Conservation (phyloP, 1,284 basidiomycete species). For the Tremellales sp. region DNA sequence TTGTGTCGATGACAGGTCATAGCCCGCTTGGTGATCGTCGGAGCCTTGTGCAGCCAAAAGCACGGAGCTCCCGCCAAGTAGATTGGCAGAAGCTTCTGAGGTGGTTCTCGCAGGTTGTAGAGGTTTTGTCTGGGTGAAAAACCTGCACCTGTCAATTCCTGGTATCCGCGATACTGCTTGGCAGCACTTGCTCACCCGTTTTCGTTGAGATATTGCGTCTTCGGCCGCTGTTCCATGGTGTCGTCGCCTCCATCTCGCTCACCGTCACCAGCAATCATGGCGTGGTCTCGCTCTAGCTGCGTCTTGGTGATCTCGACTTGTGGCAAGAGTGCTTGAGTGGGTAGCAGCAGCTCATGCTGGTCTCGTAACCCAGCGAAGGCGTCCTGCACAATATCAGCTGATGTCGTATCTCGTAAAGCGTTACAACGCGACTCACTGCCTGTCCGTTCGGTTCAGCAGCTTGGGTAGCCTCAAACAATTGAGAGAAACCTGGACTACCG, state of each 20-base stretch:
- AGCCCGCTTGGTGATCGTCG: neutral
- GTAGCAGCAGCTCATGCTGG: constrained; percentile 16
- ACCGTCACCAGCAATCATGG: constrained; percentile 33
- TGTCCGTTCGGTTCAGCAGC: constrained; percentile 1
- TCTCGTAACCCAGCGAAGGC: constrained; percentile 31
- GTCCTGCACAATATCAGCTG: constrained; percentile 20
- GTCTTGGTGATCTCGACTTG: constrained; percentile 33
- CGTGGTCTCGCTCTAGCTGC: constrained; percentile 38
- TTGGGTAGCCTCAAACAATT: constrained; percentile 41
- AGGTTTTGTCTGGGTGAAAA: constrained; percentile 44
- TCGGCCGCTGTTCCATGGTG: constrained; percentile 9
- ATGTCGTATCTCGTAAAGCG: neutral
- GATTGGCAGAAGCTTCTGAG: too few species aligned
- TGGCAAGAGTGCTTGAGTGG: constrained; percentile 27
- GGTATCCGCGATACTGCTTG: neutral
- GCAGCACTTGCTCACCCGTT: constrained; percentile 26
- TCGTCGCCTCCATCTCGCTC: constrained; percentile 23
- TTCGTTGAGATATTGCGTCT: constrained; percentile 33
- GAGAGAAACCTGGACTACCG: constrained; percentile 35
- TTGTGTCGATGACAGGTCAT: neutral
- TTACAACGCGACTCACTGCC: constrained; percentile 1
- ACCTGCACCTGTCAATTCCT: constrained; percentile 15
- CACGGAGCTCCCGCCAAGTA: neutral
- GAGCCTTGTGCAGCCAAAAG: neutral
- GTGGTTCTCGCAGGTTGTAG: too few species aligned